These are phyloP conservation scores for Paraphoma sp. DNA, from an alignment of 2,329 filamentous ascomycete genomes.

Conservation along the genomic window DNA sequence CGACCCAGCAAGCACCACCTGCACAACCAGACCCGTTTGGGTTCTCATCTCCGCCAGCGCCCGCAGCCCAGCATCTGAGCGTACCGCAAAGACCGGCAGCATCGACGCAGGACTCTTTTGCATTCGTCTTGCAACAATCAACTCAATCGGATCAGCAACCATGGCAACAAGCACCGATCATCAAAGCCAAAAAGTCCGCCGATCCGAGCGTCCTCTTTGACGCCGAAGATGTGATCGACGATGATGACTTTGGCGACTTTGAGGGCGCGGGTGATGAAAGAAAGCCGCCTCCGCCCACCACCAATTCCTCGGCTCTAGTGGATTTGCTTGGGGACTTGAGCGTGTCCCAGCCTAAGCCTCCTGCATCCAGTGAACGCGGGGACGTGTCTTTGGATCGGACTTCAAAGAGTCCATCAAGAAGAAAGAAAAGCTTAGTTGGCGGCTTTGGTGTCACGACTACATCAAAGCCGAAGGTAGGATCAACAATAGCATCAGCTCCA, in stretches of 20 bases:
- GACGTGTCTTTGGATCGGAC: not conserved
- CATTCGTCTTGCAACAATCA: constrained; percentile 6
- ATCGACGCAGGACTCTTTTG: constrained; percentile 19
- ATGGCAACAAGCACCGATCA: constrained; percentile 34
- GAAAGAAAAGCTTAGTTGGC: constrained; percentile 13
- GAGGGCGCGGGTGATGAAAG: constrained; percentile 27
- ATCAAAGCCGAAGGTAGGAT: not conserved
- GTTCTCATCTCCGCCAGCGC: constrained; percentile 9
- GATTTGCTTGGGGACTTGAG: constrained; percentile 37
- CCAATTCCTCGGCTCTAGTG: constrained; percentile 22
- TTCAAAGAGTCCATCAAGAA: not conserved
- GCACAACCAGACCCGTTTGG: constrained; percentile 20
- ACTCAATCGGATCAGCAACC: constrained; percentile 14
- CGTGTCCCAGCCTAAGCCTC: constrained; percentile 24
- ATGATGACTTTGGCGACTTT: constrained; percentile 49
- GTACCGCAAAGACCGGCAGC: constrained; percentile 8
- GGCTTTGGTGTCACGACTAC: constrained; percentile 20
- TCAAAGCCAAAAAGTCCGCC: constrained; percentile 40
- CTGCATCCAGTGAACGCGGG: not conserved
- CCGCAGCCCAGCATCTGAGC: constrained; percentile 10
- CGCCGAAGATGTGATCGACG: constrained; percentile 43
- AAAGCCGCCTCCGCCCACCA: constrained; percentile 5
- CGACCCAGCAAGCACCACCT: constrained; percentile 14
- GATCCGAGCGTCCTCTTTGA: constrained; percentile 51
- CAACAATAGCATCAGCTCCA: not conserved